Conservation (phyloP, 768 basidiomycete species). For the Udeniomyces megalosporus region DNA sequence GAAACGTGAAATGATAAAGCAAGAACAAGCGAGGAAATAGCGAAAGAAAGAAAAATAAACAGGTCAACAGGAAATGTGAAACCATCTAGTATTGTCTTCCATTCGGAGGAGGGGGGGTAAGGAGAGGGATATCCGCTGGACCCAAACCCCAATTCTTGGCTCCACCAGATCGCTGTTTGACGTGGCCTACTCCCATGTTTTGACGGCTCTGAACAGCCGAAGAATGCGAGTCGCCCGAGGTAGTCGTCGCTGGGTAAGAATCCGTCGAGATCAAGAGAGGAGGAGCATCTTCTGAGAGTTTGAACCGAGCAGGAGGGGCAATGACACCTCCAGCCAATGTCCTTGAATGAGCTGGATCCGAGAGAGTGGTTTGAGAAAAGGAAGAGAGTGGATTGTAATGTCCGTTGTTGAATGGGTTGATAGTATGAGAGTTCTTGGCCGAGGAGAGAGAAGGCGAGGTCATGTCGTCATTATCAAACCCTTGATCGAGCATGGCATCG, state of each 20-base stretch:
- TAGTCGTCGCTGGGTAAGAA: conserved; percentile 9
- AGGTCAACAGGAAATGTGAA: not conserved
- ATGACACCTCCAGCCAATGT: not conserved
- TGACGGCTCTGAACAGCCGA: conserved; percentile 14
- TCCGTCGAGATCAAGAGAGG: not conserved
- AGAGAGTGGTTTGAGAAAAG: not conserved
- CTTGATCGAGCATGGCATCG: conserved; percentile 79
- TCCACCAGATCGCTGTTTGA: conserved; percentile 27
- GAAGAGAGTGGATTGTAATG: not conserved
- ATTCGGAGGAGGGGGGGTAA: not conserved
- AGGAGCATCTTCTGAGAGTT: conserved; percentile 11
- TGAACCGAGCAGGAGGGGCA: conserved; percentile 1
- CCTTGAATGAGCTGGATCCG: not conserved
- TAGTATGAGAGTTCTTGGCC: not conserved
- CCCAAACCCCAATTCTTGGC: conserved; percentile 14
- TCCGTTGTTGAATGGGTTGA: not conserved
- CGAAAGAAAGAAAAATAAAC: not conserved
- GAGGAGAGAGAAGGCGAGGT: too few relatives aligned
- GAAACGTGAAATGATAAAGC: not conserved
- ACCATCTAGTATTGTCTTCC: not conserved
- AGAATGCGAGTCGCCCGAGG: conserved; percentile 7
- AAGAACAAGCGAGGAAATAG: not conserved
- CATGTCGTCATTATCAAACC: conserved; percentile 56
- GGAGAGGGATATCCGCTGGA: not conserved
- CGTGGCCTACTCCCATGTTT: conserved; percentile 24